Percentiles rank a stretch among this genome's conserved stretches.
phyloP scores from a whole-genome alignment of 805 yeast genomes.

The Saccharomycopsis schoenii region DNA sequence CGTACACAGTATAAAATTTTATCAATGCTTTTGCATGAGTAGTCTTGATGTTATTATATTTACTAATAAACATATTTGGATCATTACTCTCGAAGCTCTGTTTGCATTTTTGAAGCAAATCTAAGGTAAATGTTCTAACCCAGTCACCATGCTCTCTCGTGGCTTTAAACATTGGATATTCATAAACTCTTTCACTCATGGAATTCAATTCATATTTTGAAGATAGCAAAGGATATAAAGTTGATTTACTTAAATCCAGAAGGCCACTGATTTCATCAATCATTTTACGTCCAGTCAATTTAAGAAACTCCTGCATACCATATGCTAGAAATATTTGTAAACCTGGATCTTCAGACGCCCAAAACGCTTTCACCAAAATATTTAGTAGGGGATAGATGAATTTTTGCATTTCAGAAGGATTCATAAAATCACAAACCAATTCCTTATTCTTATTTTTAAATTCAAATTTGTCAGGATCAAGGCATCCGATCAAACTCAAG shows the following conservation, averaged over 20 bases:
- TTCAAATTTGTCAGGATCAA: slow-evolving; percentile 28
- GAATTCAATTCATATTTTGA: slow-evolving; percentile 64
- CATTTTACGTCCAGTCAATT: slow-evolving; percentile 33
- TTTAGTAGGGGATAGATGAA: slow-evolving; percentile 22
- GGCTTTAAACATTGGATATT: slow-evolving; percentile 56
- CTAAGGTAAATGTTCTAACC: slow-evolving; percentile 62
- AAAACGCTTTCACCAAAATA: slow-evolving; percentile 70
- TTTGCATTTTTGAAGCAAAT: slow-evolving; percentile 39
- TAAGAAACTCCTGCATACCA: slow-evolving; percentile 80
- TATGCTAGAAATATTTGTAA: slow-evolving; percentile 76
- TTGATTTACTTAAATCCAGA: slow-evolving; percentile 56
- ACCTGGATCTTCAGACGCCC: slow-evolving; percentile 83
- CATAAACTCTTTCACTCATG: slow-evolving; percentile 35
- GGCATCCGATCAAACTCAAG: slow-evolving; percentile 64
- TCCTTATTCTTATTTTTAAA: slow-evolving; percentile 35
- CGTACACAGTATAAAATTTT: slow-evolving; percentile 50
- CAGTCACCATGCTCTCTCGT: slow-evolving; percentile 55
- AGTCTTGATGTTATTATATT: slow-evolving; percentile 18
- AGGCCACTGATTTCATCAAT: slow-evolving; percentile 30
- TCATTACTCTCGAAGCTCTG: slow-evolving; percentile 7
- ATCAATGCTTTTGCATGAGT: slow-evolving; percentile 23
- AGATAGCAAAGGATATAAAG: slow-evolving; percentile 62
- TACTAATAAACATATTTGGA: background rate
- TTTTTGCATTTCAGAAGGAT: slow-evolving; percentile 36
- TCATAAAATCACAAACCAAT: slow-evolving; percentile 53